phyloP scores from a whole-genome alignment of 192 early-diverging fungal species.

The Spizellomyces sp. region DNA sequence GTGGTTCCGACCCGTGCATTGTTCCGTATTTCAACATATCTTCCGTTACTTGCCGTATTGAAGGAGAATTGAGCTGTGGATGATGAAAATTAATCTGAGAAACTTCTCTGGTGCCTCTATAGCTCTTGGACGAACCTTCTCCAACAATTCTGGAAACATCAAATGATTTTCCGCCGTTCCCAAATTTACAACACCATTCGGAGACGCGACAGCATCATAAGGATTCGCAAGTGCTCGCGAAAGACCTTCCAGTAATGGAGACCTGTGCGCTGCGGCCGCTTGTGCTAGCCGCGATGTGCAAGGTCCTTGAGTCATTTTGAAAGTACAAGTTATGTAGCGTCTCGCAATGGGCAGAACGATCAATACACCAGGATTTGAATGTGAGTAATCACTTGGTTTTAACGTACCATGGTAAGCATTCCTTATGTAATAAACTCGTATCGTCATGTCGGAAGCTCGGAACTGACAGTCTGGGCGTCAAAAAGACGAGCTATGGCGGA shows the following conservation, averaged over 20 bases:
- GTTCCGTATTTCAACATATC: constrained; percentile 47
- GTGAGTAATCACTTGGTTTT: too few relatives aligned
- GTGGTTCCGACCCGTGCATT: constrained; percentile 26
- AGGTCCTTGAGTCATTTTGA: too few relatives aligned
- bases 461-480: too few relatives aligned
- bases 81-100: too few relatives aligned
- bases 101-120: too few relatives aligned
- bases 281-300: neutral
- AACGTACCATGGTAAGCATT: too few relatives aligned
- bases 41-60: neutral
- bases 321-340: too few relatives aligned
- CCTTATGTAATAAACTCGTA: too few relatives aligned
- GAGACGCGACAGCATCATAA: constrained; percentile 5
- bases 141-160: constrained; percentile 31
- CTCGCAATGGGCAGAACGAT: too few relatives aligned
- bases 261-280: neutral
- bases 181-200: constrained; percentile 76
- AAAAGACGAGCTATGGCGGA: too few relatives aligned
- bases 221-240: neutral
- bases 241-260: neutral
- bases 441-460: too few relatives aligned
- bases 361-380: too few relatives aligned
- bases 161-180: constrained; percentile 81
- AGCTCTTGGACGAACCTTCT: neutral
- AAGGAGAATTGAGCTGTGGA: neutral